Conservation (phyloP, 164 flowering plant genomes). For the Santalum album region DNA sequence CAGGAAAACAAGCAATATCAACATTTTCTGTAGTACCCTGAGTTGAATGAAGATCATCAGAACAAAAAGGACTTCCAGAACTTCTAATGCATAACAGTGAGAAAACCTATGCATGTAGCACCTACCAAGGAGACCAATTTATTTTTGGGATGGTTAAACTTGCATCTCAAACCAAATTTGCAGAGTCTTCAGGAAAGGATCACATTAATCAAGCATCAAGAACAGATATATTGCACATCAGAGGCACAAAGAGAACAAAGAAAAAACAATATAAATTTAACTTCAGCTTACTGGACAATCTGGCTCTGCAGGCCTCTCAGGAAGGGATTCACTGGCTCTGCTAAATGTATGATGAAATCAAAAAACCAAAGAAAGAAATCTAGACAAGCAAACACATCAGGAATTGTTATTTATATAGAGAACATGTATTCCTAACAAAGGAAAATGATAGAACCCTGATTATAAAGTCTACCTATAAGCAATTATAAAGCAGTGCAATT, state of each 20-base stretch:
- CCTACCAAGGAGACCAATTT: slow-evolving; percentile 32
- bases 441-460: too few species aligned
- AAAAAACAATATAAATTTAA: not conserved
- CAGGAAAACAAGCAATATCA: slow-evolving; percentile 51
- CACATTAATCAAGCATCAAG: slow-evolving; percentile 4
- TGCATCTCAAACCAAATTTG: slow-evolving; percentile 86
- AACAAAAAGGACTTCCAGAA: too few species aligned
- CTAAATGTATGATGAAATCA: slow-evolving; percentile 43
- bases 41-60: slow-evolving; percentile 7
- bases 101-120: not conserved
- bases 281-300: slow-evolving; percentile 83
- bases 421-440: too few species aligned
- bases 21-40: slow-evolving; percentile 35
- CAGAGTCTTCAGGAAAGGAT: slow-evolving; percentile 88
- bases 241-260: not conserved
- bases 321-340: slow-evolving; percentile 44
- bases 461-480: too few species aligned
- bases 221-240: not conserved
- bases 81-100: too few species aligned
- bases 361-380: not conserved
- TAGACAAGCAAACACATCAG: too few species aligned
- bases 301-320: slow-evolving; percentile 85
- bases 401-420: too few species aligned
- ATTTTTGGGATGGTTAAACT: slow-evolving; percentile 89
- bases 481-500: too few species aligned